phyloP scores from a whole-genome alignment of 1,139 yeast genomes.

The Yamadazyma dushanensis region DNA sequence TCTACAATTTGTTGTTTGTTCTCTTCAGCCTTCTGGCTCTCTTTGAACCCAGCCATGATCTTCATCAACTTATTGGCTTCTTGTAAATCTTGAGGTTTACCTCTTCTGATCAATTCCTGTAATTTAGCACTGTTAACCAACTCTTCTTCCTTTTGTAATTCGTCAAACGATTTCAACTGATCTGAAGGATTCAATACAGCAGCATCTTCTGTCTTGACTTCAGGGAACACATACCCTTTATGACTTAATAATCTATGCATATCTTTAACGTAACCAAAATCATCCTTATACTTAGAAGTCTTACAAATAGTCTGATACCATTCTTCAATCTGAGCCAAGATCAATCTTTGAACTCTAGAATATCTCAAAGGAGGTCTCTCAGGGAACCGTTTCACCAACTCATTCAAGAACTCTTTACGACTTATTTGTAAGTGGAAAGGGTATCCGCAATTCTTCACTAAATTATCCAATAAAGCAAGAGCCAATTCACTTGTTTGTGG shows the following conservation, averaged over 20 bases:
- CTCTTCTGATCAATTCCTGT: conserved; percentile 93
- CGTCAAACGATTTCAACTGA: conserved; percentile 83
- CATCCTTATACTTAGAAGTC: conserved; percentile 87
- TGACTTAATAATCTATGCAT: conserved; percentile 89
- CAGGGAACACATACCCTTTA: conserved; percentile 92
- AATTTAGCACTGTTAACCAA: conserved; percentile 92
- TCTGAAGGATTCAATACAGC: conserved; percentile 95
- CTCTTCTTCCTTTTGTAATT: conserved; percentile 88
- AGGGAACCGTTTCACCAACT: conserved; percentile 88
- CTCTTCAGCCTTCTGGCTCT: conserved; percentile 60
- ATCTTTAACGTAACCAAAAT: conserved; percentile 87
- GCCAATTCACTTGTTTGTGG: conserved; percentile 73
- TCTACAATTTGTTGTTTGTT: conserved; percentile 79
- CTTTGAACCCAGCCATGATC: conserved; percentile 96
- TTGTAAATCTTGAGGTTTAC: conserved; percentile 91
- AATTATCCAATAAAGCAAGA: conserved; percentile 67
- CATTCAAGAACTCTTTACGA: conserved; percentile 90
- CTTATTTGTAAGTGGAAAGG: conserved; percentile 95
- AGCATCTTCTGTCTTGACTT: conserved; percentile 83
- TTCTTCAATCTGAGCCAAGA: conserved; percentile 90
- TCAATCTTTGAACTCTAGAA: conserved; percentile 77
- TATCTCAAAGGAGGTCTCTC: conserved; percentile 91
- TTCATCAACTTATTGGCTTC: conserved; percentile 97
- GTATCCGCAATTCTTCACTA: conserved; percentile 97
- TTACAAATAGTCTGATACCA: conserved; percentile 97